phyloP scores from a whole-genome alignment of 2,329 filamentous ascomycete species.

The Diaporthe citriasiana region DNA sequence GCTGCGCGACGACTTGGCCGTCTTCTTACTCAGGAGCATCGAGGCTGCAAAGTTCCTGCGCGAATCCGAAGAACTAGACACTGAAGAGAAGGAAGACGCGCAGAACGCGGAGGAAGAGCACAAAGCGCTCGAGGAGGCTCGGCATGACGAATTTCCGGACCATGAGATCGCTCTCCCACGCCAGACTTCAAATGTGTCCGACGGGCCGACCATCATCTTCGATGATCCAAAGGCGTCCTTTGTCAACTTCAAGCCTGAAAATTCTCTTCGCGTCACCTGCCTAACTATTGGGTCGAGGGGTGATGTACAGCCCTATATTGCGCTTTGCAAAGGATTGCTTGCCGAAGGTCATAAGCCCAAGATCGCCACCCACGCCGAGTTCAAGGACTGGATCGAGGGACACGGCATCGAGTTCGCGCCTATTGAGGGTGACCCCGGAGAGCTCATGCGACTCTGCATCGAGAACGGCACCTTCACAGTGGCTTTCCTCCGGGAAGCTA shows the following conservation, averaged over 20 bases:
- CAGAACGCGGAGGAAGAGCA: constrained; percentile 85
- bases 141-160: constrained; percentile 66
- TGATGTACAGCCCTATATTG: constrained; percentile 98
- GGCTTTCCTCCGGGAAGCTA: constrained; percentile 90
- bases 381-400: constrained; percentile 88
- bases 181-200: constrained; percentile 60
- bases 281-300: constrained; percentile 96
- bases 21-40: constrained; percentile 83
- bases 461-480: constrained; percentile 98
- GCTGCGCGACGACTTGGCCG: constrained; percentile 87
- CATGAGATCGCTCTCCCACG: constrained; percentile 66
- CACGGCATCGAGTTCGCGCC: constrained; percentile 94
- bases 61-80: constrained; percentile 76
- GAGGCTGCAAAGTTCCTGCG: constrained; percentile 79
- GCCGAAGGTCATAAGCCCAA: constrained; percentile 88
- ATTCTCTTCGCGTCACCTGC: constrained; percentile 88
- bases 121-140: constrained; percentile 82
- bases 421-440: constrained; percentile 90
- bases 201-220: constrained; percentile 83
- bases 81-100: constrained; percentile 78
- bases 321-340: constrained; percentile 89
- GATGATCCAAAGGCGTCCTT: constrained; percentile 92
- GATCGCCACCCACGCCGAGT: constrained; percentile 94
- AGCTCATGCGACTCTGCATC: constrained; percentile 96
- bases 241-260: constrained; percentile 88